phyloP scores from a whole-genome alignment of 1,284 basidiomycete genomes.

The Malassezia psittaci region DNA sequence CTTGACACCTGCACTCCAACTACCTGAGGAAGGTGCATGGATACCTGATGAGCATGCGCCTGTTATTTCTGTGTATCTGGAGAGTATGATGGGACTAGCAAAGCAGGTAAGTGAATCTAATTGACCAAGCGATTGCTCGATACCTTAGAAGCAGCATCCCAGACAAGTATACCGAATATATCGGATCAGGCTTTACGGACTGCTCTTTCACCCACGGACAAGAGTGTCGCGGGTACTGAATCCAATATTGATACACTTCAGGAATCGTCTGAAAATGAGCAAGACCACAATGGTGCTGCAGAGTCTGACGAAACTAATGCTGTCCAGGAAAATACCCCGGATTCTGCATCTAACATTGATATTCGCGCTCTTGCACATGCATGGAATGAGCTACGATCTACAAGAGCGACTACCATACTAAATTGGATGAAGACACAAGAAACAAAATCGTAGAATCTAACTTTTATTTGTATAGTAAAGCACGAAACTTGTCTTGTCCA shows the following conservation, averaged over 20 bases:
- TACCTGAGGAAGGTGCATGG: constrained; percentile 10
- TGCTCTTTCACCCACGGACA: neutral
- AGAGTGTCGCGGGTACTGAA: neutral
- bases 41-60: constrained; percentile 12
- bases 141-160: neutral
- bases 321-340: neutral
- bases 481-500: constrained; percentile 28
- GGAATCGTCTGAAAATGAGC: neutral
- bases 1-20: constrained; percentile 3
- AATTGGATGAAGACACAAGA: constrained; percentile 10
- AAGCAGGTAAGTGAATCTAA: neutral
- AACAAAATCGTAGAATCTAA: neutral
- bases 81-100: constrained; percentile 11
- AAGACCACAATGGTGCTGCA: neutral
- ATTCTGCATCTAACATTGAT: neutral
- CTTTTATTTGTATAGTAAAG: constrained; percentile 18
- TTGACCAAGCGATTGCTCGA: constrained; percentile 7
- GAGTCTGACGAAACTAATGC: neutral
- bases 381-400: constrained; percentile 3
- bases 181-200: neutral
- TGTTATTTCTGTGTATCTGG: constrained; percentile 11
- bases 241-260: neutral
- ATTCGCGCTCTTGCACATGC: neutral
- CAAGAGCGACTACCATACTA: constrained; percentile 1
- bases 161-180: neutral